Evolutionary conservation across 2,329 filamentous ascomycete genomes (phyloP).

Genomic region (Rhynchosporium secalis): DNA sequence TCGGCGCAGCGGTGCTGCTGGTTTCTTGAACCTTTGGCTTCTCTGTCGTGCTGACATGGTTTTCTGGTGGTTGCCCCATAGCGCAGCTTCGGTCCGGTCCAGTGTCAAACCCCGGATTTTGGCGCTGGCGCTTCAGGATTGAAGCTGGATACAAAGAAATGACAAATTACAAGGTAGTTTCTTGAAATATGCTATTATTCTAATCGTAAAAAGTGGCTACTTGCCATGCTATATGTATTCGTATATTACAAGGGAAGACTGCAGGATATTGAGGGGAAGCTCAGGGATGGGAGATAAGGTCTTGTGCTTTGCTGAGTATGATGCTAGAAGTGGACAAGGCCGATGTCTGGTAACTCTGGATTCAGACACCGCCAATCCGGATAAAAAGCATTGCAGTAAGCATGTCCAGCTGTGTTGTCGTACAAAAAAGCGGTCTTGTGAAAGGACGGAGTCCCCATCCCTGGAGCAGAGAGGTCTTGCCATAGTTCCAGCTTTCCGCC

Average conservation of each 20-base stretch:
- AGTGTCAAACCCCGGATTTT: conserved; percentile 13
- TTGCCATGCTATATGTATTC: conserved; percentile 1
- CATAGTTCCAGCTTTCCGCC: conserved; percentile 13
- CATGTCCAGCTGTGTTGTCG: conserved; percentile 4
- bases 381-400: background rate
- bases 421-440: conserved; percentile 19
- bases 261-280: background rate
- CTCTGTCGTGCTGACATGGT: conserved; percentile 12
- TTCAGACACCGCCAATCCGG: conserved; percentile 8
- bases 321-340: conserved; percentile 9
- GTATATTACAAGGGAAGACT: conserved; percentile 1
- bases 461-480: background rate
- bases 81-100: background rate
- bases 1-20: conserved; percentile 6
- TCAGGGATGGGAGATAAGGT: conserved; percentile 17
- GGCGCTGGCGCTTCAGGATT: conserved; percentile 8
- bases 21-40: conserved; percentile 17
- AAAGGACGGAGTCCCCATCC: conserved; percentile 20
- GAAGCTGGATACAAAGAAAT: background rate
- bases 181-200: conserved; percentile 4
- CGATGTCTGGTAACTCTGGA: background rate
- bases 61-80: conserved; percentile 10
- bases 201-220: conserved; percentile 1
- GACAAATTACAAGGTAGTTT: background rate
- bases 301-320: conserved; percentile 13